Percentiles rank a stretch among this genome's conserved stretches.
Evolutionary conservation across 2,329 filamentous ascomycete species (phyloP).

Genomic region (Cercospora zeae-maydis): DNA sequence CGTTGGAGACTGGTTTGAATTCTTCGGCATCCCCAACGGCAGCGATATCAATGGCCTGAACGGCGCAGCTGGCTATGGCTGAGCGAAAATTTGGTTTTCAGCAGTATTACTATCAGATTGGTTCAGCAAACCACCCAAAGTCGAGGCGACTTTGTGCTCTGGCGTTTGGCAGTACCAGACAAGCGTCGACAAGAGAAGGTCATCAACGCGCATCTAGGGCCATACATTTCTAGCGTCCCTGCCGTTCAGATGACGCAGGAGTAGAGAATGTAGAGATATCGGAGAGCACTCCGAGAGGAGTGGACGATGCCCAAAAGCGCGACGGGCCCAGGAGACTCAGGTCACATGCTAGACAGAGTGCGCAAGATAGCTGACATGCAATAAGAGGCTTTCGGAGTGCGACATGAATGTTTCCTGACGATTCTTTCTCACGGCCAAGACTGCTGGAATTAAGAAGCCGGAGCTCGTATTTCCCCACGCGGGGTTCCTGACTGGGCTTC

Average conservation of each 20-base stretch:
- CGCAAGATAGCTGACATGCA: neutral
- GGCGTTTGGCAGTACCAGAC: neutral
- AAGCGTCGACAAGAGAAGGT: neutral
- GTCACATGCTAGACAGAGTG: neutral
- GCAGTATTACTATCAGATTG: neutral
- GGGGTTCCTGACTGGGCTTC: slow-evolving; percentile 5
- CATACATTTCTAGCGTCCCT: neutral
- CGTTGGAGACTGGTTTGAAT: slow-evolving; percentile 82
- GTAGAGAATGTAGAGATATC: neutral
- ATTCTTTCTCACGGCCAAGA: neutral
- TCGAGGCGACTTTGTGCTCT: neutral
- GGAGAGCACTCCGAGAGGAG: neutral
- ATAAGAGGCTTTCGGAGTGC: neutral
- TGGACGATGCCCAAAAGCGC: neutral
- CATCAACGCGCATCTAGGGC: neutral
- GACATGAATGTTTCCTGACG: too few relatives aligned
- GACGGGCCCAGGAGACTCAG: neutral
- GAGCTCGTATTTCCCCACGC: neutral
- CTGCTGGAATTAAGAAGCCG: neutral
- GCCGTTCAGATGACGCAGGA: slow-evolving; percentile 4
- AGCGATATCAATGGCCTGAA: slow-evolving; percentile 35
- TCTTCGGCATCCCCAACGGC: slow-evolving; percentile 44
- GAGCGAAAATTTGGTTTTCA: neutral
- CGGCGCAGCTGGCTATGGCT: slow-evolving; percentile 23
- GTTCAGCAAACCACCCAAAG: neutral